Evolutionary conservation across 2,329 filamentous ascomycete species (phyloP), one percentile per base, ranked within the genome.

Genomic region (Ploettnerulaceae sp.): DNA sequence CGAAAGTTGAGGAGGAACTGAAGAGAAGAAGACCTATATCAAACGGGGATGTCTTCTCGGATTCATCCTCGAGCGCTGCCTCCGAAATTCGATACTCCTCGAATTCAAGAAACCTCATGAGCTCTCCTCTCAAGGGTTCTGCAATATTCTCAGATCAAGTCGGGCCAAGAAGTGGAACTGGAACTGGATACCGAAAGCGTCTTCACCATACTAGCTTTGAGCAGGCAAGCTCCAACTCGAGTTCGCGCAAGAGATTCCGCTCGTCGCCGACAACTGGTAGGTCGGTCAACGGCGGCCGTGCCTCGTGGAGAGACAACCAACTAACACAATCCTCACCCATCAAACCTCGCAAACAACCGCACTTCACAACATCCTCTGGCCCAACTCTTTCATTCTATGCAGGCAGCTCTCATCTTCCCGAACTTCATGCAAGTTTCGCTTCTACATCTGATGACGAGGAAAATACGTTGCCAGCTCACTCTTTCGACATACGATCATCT

Each of bases 281-380:
- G 69, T 73, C 80, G 51, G 66, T 77, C 67, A 53, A 67, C 60
- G 64, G 70, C 12, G 64, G 67, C 35, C 74, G 81, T 46, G 67
- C 74, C 14, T 77, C 82, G 1, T 95, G 88, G 88, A 93, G 87
- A 67, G 81, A 80, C 61, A 76, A 75, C 63, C 81, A 84, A 59
- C 71, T 95, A 48, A 79, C 88, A 14, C 84, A 94, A 64, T 95
- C 89, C 4, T 96, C 90, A 4, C 91, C 91, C 18, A 82, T 88
- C 61, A 87, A 91, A 68, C 77, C 82, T 55, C 80, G 81, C 57
- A 81, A 84, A 59, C 82, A 86, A 61, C 75, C 82, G 57, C 81
- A 85, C 66, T 91, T 90, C 59, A 84, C 82, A 35, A 85, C 81
- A 15, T 77, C 79, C 12, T 78, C 79, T 41, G 80, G 83, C 4